Conservation (phyloP, 2,329 filamentous ascomycete genomes). For the Hymenoscyphus fraxineus region DNA sequence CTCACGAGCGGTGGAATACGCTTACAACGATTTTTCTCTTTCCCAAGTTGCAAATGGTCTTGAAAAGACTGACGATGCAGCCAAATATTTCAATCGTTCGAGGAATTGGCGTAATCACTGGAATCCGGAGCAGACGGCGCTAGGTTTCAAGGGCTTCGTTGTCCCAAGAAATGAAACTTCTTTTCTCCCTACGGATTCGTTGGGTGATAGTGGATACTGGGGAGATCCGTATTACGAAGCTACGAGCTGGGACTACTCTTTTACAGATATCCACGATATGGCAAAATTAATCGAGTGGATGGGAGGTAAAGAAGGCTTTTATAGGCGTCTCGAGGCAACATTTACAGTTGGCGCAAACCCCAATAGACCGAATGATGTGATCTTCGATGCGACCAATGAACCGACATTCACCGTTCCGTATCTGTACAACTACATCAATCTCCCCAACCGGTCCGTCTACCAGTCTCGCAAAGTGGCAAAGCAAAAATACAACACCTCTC, state of each 20-base stretch:
- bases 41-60: constrained; percentile 56
- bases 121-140: constrained; percentile 54
- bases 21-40: constrained; percentile 64
- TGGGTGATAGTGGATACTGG: constrained; percentile 50
- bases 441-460: constrained; percentile 58
- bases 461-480: constrained; percentile 57
- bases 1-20: constrained; percentile 63
- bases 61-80: constrained; percentile 46
- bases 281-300: constrained; percentile 42
- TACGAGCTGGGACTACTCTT: constrained; percentile 50
- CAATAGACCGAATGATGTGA: constrained; percentile 46
- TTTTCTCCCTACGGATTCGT: constrained; percentile 45
- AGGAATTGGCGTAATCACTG: constrained; percentile 71
- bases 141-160: constrained; percentile 63
- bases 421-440: constrained; percentile 63
- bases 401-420: constrained; percentile 59
- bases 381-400: constrained; percentile 53
- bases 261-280: constrained; percentile 53
- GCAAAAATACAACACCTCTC: constrained; percentile 53
- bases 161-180: constrained; percentile 53
- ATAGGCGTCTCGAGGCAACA: constrained; percentile 48
- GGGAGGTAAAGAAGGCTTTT: constrained; percentile 47
- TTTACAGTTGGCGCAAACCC: constrained; percentile 43
- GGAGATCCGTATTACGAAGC: constrained; percentile 48
- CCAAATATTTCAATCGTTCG: constrained; percentile 59